Evolutionary conservation across 2,329 filamentous ascomycete genomes (phyloP), one percentile per base, ranked within the genome.

Genomic region (Ophiocordyceps camponoti-floridani): DNA sequence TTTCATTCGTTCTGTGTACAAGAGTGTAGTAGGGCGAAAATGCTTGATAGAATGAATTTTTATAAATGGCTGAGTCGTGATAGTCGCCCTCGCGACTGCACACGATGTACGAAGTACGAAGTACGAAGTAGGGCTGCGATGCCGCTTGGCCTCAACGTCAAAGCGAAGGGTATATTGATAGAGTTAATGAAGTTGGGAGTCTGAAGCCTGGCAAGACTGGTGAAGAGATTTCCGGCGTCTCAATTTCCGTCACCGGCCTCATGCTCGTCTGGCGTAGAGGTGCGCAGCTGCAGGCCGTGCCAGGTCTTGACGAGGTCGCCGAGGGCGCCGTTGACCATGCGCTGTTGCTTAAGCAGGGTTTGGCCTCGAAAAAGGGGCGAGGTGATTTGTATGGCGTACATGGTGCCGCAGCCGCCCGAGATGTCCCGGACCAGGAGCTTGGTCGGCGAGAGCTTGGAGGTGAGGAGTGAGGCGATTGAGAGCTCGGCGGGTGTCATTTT

Each of bases 231-330:
- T 23, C 23, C 23, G 23, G 23, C 23, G 43, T 19, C 14, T 19
- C 23, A 30, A 12, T 43, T 31, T 40, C 18, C 31, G 9, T 18
- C 14, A 13, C 49, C 45, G 19, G 52, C 51, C 12, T 53, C 43
- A 3, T 61, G 58, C 18, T 62, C 73, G 56, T 23, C 23, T 23
- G 23, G 23, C 23, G 23, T 23, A 23, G 71, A 79, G 23, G 84
- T 91, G 61, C 77, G 78, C 54, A 93, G 67, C 65, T 89, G 84
- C 47, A 91, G 71, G 9, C 85, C 84, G 61, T 93, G 84, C 84
- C 85, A 91, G 37, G 67, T 65, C 67, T 84, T 84, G 54, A 91
- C 77, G 60, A 85, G 69, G 44, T 88, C 82, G 4, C 75, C 77
- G 28, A 93, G 66, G 16, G 81, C 73, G 18, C 75, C 66, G 56